Base-by-base conservation (phyloP, 2,329 filamentous ascomycete genomes). In the Penicillium palitans region DNA sequence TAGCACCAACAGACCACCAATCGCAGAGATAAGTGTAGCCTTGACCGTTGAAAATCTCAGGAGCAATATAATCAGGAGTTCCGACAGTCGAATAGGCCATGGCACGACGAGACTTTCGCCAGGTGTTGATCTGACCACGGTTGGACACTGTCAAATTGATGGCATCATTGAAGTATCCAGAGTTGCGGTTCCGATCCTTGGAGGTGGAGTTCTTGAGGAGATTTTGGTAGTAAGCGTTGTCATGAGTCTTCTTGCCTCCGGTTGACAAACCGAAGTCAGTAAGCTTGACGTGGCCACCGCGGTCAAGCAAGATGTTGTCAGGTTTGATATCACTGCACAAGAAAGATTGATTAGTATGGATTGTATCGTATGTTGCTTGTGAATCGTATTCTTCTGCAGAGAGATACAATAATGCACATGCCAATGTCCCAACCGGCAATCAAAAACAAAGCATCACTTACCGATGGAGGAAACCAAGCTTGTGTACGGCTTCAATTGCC, bases 31-130 rank as follows among this genome's bases (percentile, higher is more conserved):
- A 96, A 58, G 91, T 91, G 80, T 99, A 99, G 49, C 95, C 95
- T 70, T 96, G 90, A 19, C 93, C 93, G 47, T 91, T 96, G 77
- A 99, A 98, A 69, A 99, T 98, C 75, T 99, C 95, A 3, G 95
- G 95, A 1, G 95, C 95, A 72, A 99, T 99, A 75, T 99, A 99
- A 76, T 99, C 95, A 10, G 95, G 95, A 1, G 95, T 99, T 64
- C 95, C 95, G 63, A 99, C 95, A 4, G 95, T 98, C 1, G 95
- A 98, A 79, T 99, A 99, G 15, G 95, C 95, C 85, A 99, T 93
- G 74, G 96, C 85, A 70, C 95, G 86, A 70, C 95, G 89, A 57
- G 93, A 98, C 72, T 96, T 95, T 74, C 95, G 87, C 95, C 95
- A 99, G 70, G 96, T 96, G 78, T 98, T 99, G 80, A 99, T 97